Evolutionary conservation across 1,284 basidiomycete genomes (phyloP), one percentile per base, ranked within the genome.

Genomic region (Puccinia hordei): DNA sequence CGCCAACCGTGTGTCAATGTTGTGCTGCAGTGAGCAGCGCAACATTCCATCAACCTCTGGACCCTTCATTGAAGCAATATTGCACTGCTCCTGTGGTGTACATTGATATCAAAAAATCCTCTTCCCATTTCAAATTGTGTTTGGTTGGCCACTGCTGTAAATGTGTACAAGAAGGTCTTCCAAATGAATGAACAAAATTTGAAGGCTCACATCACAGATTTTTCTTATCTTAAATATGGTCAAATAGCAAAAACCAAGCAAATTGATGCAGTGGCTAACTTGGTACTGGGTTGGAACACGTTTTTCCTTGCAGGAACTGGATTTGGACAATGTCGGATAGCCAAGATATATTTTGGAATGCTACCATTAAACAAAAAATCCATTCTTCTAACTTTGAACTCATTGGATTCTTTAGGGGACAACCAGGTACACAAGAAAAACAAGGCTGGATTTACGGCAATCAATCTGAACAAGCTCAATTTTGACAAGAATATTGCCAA

Each of bases 391-490:
- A n/a, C n/a, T n/a, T n/a, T n/a, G n/a, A n/a, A n/a, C n/a, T n/a
- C n/a, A n/a, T n/a, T n/a, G n/a, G n/a, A n/a, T n/a, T n/a, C n/a
- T n/a, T n/a, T n/a, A n/a, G n/a, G n/a, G n/a, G n/a, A n/a, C n/a
- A n/a, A 33, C 61, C 4, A 65, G 38, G 61, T 65, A 10, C 19
- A 6, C 9, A n/a, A 65, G 22, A 65, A 65, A 24, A 2, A 19
- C 5, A 12, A 4, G 33, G 61, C 61, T n/a, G 30, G 61, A 38
- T 65, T 65, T n/a, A 19, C 61, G 10, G 61, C 61, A 65, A 65
- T 65, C 30, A 65, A 65, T 17, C n/a, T 65, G 33, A 65, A 65
- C 61, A 65, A 65, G 38, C 27, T 73, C 15, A 72, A 10, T 15
- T 72, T 72, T 22, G 53, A 72, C 17, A 51, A 53, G 53, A 27